Base-by-base conservation (phyloP, 1,139 yeast species). In the Kurtzmaniella quercitrusa region DNA sequence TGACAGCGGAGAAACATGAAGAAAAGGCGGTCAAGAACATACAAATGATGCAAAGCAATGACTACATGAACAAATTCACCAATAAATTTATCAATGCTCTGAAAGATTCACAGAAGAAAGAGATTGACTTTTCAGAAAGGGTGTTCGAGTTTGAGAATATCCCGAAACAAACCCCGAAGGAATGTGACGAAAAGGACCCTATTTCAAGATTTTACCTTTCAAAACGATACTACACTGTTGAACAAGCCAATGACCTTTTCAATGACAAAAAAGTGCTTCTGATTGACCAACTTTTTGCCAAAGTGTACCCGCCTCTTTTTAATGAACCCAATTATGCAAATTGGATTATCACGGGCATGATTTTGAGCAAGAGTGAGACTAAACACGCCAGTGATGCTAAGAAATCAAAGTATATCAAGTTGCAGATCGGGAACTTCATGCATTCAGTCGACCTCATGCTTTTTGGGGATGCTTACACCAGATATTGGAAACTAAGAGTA, bases 261-360 rank as follows among this genome's bases (percentile, higher is more conserved):
- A 51, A 60, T 7, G 73, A 73, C 9, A 73, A 79, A 45, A 81
- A 81, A 51, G 58, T 82, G 1, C 60, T 85, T 39, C 66, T 82
- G 38, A 56, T 83, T 6, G 74, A 74, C n/a, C 79, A 80, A 47
- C 61, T 84, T 10, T 72, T 78, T 47, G 86, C 85, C 3, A 81
- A 82, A 48, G 81, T 88, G 1, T 53, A 62, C 36, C 84, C 93
- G 4, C 95, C 96, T 1, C 67, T 76, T 24, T 90, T 76, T 55
- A 60, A 64, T 5, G 85, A 85, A 42, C 96, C 96, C 0, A 64
- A 68, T 29, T 83, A 82, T 53, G 64, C 83, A 12, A 90, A 91
- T 56, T 90, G 88, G 85, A 82, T 85, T 18, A 74, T 85, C 9
- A 58, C 83, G 19, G 97, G 95, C 1, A 73, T 86, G 8, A 68